Percentiles rank a stretch among this genome's conserved stretches.
phyloP scores from a whole-genome alignment of 352 stramenopile species.

The Stephanocyclus meneghinianus region DNA sequence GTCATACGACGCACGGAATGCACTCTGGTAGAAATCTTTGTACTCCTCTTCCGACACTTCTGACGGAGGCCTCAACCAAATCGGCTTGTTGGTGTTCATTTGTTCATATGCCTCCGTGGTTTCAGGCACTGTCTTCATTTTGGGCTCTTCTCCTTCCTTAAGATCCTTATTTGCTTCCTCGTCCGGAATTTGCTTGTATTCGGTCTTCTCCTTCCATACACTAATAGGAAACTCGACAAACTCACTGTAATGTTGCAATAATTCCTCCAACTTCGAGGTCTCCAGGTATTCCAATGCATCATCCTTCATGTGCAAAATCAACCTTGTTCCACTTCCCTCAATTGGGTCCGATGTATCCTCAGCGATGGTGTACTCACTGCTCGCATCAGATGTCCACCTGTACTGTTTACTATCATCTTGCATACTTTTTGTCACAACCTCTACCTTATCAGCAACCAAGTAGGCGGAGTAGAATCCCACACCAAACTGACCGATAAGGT shows the following conservation, averaged over 20 bases:
- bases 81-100: slow-evolving; percentile 99
- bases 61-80: slow-evolving; percentile 99
- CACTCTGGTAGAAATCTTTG: slow-evolving; percentile 98
- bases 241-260: slow-evolving; percentile 99
- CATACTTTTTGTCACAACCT: slow-evolving; percentile 98
- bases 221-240: slow-evolving; percentile 99
- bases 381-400: slow-evolving; percentile 95
- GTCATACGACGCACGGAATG: slow-evolving; percentile 98
- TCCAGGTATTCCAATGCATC: slow-evolving; percentile 99
- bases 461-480: slow-evolving; percentile 99
- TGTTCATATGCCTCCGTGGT: slow-evolving; percentile 94
- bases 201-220: slow-evolving; percentile 99
- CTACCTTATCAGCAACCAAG: slow-evolving; percentile 98
- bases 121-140: slow-evolving; percentile 89
- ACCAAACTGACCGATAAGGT: slow-evolving; percentile 99
- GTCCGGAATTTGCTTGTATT: slow-evolving; percentile 98
- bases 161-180: slow-evolving; percentile 98
- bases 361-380: slow-evolving; percentile 95
- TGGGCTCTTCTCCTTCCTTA: slow-evolving; percentile 88
- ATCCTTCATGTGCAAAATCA: slow-evolving; percentile 97
- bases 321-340: slow-evolving; percentile 91
- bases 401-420: slow-evolving; percentile 89
- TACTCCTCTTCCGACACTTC: slow-evolving; percentile 99
- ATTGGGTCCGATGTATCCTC: slow-evolving; percentile 84
- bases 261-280: slow-evolving; percentile 96